phyloP scores from a whole-genome alignment of 73 alveolate genomes.

The Tetrahymena borealis region DNA sequence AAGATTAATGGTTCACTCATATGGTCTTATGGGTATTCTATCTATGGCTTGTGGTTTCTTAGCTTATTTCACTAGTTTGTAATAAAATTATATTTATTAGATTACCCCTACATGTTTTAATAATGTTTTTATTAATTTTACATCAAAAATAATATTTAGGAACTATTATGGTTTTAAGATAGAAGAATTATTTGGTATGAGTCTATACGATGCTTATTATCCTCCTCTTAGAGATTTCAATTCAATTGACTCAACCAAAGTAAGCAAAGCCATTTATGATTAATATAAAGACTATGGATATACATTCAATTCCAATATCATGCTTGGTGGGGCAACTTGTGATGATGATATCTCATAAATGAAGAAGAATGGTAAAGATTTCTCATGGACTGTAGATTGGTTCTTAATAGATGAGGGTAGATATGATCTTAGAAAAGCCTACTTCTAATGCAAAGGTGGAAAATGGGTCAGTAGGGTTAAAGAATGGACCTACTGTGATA shows the following conservation, averaged over 20 bases:
- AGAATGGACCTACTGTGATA: slow-evolving; percentile 59
- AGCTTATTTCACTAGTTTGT: slow-evolving; percentile 66
- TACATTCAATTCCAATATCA: slow-evolving; percentile 41
- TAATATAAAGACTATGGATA: slow-evolving; percentile 17
- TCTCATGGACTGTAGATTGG: slow-evolving; percentile 30
- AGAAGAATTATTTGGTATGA: slow-evolving; percentile 18
- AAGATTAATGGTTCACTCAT: slow-evolving; percentile 43
- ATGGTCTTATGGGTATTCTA: slow-evolving; percentile 44
- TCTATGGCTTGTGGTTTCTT: slow-evolving; percentile 48
- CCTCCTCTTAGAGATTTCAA: background rate
- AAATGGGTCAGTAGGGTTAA: background rate
- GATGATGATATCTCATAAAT: background rate
- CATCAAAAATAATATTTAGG: too few species aligned
- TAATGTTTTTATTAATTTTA: background rate
- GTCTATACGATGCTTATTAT: background rate
- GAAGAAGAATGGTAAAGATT: background rate
- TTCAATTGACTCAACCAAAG: slow-evolving; percentile 43
- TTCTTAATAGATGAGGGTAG: slow-evolving; percentile 8
- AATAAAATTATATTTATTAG: slow-evolving; percentile 48
- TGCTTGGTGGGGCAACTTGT: background rate
- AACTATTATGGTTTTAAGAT: slow-evolving; percentile 71
- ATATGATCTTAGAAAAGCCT: slow-evolving; percentile 52
- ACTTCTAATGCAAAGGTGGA: background rate
- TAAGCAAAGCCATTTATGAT: slow-evolving; percentile 15
- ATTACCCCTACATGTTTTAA: slow-evolving; percentile 39